Base-by-base conservation (phyloP, 2,329 filamentous ascomycete genomes). In the Emmonsiellopsis sp. region DNA sequence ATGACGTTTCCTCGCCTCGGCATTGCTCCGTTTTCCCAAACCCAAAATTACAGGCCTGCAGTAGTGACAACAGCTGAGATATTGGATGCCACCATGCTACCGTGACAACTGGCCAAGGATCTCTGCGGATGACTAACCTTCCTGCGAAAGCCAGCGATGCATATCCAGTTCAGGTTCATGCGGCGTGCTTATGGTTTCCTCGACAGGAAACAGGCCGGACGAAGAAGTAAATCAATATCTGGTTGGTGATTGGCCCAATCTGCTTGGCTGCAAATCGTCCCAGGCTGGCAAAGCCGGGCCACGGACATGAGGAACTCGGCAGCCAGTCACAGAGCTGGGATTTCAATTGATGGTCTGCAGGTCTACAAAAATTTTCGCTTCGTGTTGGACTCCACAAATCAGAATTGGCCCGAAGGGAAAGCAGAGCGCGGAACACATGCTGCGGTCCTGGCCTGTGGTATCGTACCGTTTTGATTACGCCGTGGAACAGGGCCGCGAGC, bases 301-400 rank as follows among this genome's bases (percentile, higher is more conserved):
- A 35, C 52, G 52, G 47, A 47, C 48, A 16, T 30, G 41, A 44
- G 48, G 47, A 54, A 45, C 16, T 41, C 38, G 48, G 15, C 32
- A 32, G 47, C 55, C 55, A 57, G 49, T 57, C 50, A 57, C 32
- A 20, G 38, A 7, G 16, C 43, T 9, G 42, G 30, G 37, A 57
- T 57, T 57, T 52, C 46, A 38, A 58, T 51, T 53, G 30, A 40
- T 51, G 55, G 55, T 57, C 57, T 59, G 55, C 57, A 59, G 57
- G 54, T 49, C 57, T 37, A 50, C 20, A 53, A 55, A 53, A 52
- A 52, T 58, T 59, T 57, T 37, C 44, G 40, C 43, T 55, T 37
- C 40, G 50, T 30, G 44, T 20, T 15, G 41, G 7, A 31, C 42
- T 37, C 41, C 35, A 47, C 41, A 52, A 47, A 47, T 37, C 16